Evolutionary conservation across 257 asterid genomes (phyloP).

Genomic region (Nicotiana noctiflora): DNA sequence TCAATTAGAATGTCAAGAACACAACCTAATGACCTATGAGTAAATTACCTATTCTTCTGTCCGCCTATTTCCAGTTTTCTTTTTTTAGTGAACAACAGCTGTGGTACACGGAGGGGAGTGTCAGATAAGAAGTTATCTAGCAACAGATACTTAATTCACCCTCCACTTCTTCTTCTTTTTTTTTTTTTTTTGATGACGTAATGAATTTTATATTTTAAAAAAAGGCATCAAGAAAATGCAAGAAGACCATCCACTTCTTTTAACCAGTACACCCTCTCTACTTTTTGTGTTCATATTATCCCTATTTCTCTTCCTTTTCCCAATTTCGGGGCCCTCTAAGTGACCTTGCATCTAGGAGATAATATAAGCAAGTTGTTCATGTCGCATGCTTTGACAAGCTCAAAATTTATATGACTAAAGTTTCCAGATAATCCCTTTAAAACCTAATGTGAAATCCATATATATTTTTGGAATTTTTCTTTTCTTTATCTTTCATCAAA

Average conservation of each 20-base stretch:
- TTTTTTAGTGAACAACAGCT: not conserved
- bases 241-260: too few species aligned
- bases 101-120: not conserved
- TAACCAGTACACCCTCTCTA: not conserved
- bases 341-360: not conserved
- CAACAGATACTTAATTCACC: not conserved
- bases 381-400: not conserved
- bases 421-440: not conserved
- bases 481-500: conserved; percentile 2
- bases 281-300: not conserved
- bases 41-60: not conserved
- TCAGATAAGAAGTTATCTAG: not conserved
- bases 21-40: not conserved
- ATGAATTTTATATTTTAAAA: too few species aligned
- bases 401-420: not conserved
- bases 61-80: not conserved
- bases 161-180: too few species aligned
- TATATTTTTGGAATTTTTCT: not conserved
- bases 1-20: conserved; percentile 2
- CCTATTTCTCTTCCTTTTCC: not conserved
- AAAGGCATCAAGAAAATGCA: too few species aligned
- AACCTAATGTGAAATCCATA: not conserved
- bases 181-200: too few species aligned
- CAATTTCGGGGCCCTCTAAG: not conserved
- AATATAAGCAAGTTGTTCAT: not conserved